These are phyloP conservation scores for Ustilago tritici DNA, from an alignment of 1,284 basidiomycete genomes.

Conservation along the genomic window DNA sequence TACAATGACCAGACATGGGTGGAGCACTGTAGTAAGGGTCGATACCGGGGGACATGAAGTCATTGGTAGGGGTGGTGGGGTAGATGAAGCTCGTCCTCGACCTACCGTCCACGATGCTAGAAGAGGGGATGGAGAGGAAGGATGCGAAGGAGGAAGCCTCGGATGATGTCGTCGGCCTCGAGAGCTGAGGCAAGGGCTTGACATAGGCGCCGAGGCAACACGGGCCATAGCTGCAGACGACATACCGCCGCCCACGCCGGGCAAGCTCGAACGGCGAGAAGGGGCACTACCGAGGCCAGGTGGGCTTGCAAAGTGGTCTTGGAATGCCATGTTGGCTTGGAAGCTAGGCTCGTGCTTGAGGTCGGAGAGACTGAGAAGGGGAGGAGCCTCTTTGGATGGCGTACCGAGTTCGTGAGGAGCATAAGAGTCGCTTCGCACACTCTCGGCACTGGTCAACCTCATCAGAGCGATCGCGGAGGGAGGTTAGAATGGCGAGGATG, in stretches of 20 bases:
- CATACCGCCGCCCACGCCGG: constrained; percentile 34
- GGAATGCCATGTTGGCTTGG: constrained; percentile 47
- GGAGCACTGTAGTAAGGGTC: constrained; percentile 55
- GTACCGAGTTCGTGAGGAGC: constrained; percentile 33
- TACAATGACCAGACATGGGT: constrained; percentile 52
- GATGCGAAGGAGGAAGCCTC: constrained; percentile 45
- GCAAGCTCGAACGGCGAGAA: constrained; percentile 30
- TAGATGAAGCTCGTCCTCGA: constrained; percentile 29
- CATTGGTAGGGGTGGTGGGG: constrained; percentile 40
- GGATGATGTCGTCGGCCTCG: constrained; percentile 42
- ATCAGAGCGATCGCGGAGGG: constrained; percentile 31
- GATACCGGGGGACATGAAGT: constrained; percentile 46
- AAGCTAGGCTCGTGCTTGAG: constrained; percentile 47
- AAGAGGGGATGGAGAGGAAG: constrained; percentile 51
- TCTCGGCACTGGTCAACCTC: constrained; percentile 37
- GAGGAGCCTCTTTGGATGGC: constrained; percentile 26
- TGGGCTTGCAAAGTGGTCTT: constrained; percentile 41
- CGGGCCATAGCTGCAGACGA: constrained; percentile 45
- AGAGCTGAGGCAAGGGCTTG: constrained; percentile 30
- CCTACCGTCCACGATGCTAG: constrained; percentile 25
- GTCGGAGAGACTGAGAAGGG: constrained; percentile 37
- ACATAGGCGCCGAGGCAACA: constrained; percentile 45
- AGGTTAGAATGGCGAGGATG: constrained; percentile 44
- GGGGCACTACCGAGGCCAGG: constrained; percentile 13
- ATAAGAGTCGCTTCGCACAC: constrained; percentile 20